These are phyloP conservation scores for Microdochium paspali DNA, from an alignment of 2,329 filamentous ascomycete species.

Conservation along the genomic window DNA sequence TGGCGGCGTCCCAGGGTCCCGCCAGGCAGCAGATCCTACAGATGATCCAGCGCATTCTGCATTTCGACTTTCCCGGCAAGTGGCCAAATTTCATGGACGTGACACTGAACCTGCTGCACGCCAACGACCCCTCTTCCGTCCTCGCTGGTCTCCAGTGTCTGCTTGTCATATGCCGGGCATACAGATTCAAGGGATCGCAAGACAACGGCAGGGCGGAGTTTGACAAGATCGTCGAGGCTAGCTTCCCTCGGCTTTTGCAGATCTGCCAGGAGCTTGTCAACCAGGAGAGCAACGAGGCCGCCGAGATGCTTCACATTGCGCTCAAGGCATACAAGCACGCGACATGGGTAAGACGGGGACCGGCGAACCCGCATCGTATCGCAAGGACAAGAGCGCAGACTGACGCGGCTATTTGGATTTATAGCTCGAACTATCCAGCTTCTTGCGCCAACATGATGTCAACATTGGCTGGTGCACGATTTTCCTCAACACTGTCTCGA, in stretches of 20 bases:
- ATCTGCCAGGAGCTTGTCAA: constrained; percentile 85
- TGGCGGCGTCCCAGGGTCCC: constrained; percentile 69
- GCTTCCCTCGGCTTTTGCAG: constrained; percentile 77
- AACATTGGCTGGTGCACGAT: constrained; percentile 96
- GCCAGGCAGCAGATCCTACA: constrained; percentile 91
- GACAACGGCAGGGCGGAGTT: constrained; percentile 74
- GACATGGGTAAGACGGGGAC: constrained; percentile 65
- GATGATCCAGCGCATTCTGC: constrained; percentile 89
- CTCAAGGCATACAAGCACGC: constrained; percentile 98
- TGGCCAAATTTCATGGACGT: constrained; percentile 95
- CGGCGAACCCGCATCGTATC: neutral
- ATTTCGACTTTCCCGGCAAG: constrained; percentile 86
- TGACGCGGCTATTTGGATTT: constrained; percentile 16
- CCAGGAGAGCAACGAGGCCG: constrained; percentile 87
- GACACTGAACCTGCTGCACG: constrained; percentile 79
- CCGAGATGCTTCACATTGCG: constrained; percentile 91
- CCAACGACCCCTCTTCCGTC: constrained; percentile 76
- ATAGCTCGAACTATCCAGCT: constrained; percentile 76
- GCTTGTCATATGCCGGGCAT: constrained; percentile 88
- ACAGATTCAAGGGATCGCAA: constrained; percentile 79
- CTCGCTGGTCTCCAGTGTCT: constrained; percentile 92
- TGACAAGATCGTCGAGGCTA: constrained; percentile 84
- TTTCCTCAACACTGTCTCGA: constrained; percentile 83
- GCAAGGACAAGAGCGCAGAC: neutral
- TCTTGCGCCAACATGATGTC: constrained; percentile 67